These are phyloP conservation scores for Claviceps cyperi DNA, from an alignment of 2,329 filamentous ascomycete genomes.

Conservation along the genomic window DNA sequence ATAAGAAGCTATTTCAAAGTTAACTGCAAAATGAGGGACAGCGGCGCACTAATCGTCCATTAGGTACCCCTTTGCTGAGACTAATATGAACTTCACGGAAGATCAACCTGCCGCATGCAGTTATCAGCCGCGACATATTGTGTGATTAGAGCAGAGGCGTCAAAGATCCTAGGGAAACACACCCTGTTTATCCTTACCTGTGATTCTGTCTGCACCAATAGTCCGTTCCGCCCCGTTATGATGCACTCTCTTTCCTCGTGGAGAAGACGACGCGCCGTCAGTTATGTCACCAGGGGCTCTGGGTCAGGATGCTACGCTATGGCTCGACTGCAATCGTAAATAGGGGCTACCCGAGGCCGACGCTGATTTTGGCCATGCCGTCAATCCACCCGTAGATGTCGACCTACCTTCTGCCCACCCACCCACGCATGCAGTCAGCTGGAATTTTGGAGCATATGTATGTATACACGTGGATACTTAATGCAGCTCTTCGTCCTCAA, in stretches of 20 bases:
- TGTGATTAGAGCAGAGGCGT: background rate
- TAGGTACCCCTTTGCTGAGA: background rate
- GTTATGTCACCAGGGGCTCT: background rate
- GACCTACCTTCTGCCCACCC: background rate
- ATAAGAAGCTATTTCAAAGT: background rate
- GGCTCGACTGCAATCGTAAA: background rate
- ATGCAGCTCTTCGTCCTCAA: background rate
- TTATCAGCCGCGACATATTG: background rate
- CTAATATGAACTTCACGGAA: background rate
- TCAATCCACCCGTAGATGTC: background rate
- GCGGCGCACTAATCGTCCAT: background rate
- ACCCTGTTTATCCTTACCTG: background rate
- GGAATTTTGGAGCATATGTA: background rate
- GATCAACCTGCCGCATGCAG: background rate
- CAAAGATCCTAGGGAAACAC: background rate
- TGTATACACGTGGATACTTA: too few species aligned
- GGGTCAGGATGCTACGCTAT: background rate
- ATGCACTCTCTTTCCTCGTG: too few species aligned
- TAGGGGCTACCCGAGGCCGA: background rate
- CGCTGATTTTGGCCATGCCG: background rate
- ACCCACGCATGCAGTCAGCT: background rate
- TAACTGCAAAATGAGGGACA: background rate
- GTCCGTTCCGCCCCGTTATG: too few species aligned
- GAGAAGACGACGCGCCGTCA: background rate
- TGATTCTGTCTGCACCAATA: background rate